These are phyloP conservation scores for Olyra latifolia DNA, from an alignment of 176 grass and related monocot species.

Conservation along the genomic window DNA sequence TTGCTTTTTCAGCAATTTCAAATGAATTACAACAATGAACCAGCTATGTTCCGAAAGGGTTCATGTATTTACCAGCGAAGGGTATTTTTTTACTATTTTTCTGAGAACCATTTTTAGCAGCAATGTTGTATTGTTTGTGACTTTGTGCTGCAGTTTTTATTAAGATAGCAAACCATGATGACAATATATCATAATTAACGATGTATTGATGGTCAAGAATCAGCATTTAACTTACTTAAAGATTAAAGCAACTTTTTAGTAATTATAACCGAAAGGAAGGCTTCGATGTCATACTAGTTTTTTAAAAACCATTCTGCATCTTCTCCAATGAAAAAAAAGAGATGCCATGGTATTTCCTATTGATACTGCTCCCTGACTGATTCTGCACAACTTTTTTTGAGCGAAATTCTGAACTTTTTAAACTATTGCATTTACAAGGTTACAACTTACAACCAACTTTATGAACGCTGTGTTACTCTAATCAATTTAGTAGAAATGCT, in stretches of 20 bases:
- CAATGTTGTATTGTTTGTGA: background rate
- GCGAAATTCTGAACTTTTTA: background rate
- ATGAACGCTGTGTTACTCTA: background rate
- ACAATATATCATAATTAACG: background rate
- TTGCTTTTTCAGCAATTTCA: constrained; percentile 81
- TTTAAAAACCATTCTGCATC: background rate
- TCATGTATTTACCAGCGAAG: constrained; percentile 54
- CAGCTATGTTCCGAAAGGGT: constrained; percentile 60
- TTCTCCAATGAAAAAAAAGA: background rate
- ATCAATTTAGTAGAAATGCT: background rate
- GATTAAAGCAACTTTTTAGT: background rate
- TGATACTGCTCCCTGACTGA: background rate
- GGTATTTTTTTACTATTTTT: constrained; percentile 24
- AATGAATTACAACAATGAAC: constrained; percentile 71
- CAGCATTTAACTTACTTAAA: constrained; percentile 10
- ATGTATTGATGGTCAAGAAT: background rate
- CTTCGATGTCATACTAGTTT: background rate
- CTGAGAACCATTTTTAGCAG: background rate
- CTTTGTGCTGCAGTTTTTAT: background rate
- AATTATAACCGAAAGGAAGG: background rate
- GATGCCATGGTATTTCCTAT: background rate
- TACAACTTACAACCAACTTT: background rate
- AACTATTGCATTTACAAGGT: background rate
- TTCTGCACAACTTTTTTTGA: background rate
- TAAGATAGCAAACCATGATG: background rate